Conservation (phyloP, 257 asterid genomes). For the Osmanthus fragrans region DNA sequence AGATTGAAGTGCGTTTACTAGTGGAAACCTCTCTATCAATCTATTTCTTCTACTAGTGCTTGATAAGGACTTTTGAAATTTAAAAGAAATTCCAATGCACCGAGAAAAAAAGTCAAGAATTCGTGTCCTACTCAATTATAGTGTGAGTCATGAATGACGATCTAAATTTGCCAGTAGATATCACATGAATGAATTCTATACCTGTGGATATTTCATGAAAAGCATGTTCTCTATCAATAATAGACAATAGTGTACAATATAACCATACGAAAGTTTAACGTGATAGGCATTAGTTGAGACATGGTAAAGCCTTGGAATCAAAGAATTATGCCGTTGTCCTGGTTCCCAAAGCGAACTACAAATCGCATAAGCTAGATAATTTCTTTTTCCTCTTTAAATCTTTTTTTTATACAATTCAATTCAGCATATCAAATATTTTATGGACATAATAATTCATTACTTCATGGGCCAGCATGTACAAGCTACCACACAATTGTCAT, state of each 20-base stretch:
- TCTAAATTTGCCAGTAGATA: not conserved
- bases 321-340: not conserved
- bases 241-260: not conserved
- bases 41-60: conserved; percentile 22
- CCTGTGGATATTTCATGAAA: not conserved
- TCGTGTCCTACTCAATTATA: not conserved
- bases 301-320: not conserved
- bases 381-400: not conserved
- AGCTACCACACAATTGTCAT: not conserved
- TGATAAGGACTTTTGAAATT: not conserved
- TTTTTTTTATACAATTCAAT: not conserved
- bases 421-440: not conserved
- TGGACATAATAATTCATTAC: not conserved
- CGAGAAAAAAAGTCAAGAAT: not conserved
- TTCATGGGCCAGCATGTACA: not conserved
- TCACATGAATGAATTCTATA: not conserved
- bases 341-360: not conserved
- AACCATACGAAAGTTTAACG: not conserved
- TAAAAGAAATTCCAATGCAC: conserved; percentile 9
- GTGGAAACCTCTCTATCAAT: conserved; percentile 31
- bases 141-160: not conserved
- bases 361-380: not conserved
- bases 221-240: not conserved
- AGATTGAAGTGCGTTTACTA: conserved; percentile 18
- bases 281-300: not conserved